Evolutionary conservation across 2,329 filamentous ascomycete genomes (phyloP).

Genomic region (Trichoderma breve): DNA sequence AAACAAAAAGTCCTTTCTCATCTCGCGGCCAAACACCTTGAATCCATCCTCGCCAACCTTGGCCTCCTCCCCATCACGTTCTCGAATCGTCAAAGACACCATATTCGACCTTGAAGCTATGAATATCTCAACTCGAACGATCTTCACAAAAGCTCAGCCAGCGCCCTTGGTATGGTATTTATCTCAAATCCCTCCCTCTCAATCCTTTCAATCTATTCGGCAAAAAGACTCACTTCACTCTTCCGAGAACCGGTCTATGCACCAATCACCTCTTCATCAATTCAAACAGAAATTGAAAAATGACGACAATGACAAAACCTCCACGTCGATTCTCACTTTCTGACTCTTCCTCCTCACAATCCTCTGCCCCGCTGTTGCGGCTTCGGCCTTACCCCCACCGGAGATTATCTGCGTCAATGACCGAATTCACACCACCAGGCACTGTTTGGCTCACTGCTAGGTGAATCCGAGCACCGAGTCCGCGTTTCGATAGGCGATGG

Average conservation of each 20-base stretch:
- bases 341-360: neutral
- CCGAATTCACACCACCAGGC: neutral
- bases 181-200: neutral
- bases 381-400: neutral
- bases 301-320: neutral
- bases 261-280: neutral
- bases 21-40: slow-evolving; percentile 6
- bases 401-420: neutral
- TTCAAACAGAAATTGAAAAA: neutral
- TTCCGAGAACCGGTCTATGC: slow-evolving; percentile 1
- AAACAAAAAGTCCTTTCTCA: slow-evolving; percentile 16
- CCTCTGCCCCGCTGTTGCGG: neutral
- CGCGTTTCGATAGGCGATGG: neutral
- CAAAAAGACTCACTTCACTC: neutral
- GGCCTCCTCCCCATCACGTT: neutral
- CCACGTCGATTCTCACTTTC: neutral
- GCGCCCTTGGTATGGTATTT: neutral
- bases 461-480: neutral
- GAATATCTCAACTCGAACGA: neutral
- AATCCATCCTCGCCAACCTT: neutral
- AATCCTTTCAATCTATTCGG: neutral
- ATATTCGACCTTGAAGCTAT: neutral
- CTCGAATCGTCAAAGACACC: neutral
- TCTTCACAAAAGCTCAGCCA: neutral
- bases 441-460: neutral